Conservation (phyloP, 768 basidiomycete genomes). For the Rubroboletus pulcherrimus region DNA sequence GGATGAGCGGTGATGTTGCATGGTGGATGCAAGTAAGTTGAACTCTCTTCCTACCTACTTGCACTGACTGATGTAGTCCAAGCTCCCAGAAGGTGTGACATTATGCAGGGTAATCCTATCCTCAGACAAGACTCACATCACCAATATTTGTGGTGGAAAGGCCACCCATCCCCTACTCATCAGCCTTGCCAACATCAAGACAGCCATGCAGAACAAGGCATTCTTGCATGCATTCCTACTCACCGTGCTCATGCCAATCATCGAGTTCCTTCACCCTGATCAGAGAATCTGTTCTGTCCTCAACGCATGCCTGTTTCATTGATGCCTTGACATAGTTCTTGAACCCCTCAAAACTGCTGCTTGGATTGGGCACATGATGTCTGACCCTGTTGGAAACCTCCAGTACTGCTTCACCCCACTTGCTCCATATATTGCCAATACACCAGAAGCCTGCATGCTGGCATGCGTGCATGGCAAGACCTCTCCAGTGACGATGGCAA, state of each 20-base stretch:
- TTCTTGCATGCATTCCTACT: neutral
- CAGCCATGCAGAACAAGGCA: neutral
- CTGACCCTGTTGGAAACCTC: no score
- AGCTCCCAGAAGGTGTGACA: neutral
- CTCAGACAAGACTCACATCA: conserved; percentile 7
- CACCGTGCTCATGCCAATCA: neutral
- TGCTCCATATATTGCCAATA: no score
- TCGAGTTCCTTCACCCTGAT: no score
- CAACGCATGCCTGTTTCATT: neutral
- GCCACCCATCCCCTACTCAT: conserved; percentile 11
- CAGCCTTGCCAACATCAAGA: conserved; percentile 14
- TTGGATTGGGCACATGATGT: no score
- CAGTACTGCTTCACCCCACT: no score
- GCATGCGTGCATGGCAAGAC: no score
- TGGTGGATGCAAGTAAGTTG: no score
- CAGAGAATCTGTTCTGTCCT: neutral
- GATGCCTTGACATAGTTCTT: neutral
- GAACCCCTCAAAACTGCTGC: neutral
- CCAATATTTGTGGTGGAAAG: conserved; percentile 13
- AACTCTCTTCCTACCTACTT: no score
- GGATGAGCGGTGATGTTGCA: neutral
- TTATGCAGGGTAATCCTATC: neutral
- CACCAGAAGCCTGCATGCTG: no score
- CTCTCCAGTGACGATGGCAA: no score
- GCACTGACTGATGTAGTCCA: neutral